phyloP scores from a whole-genome alignment of 305 asterid species.

The Caryopteris hybrid region DNA sequence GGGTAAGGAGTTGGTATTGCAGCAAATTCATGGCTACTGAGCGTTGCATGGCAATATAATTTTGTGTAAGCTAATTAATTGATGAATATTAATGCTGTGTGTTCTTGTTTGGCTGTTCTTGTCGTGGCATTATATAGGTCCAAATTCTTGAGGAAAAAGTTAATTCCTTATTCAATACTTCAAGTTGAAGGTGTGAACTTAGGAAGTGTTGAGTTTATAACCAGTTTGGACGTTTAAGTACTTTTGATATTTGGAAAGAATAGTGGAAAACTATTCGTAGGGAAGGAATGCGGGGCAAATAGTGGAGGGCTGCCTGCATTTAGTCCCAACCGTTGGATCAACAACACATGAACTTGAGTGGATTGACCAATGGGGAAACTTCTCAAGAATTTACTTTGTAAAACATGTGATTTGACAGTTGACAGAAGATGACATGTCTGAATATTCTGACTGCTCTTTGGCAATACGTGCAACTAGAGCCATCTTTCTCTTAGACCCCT shows the following conservation, averaged over 20 bases:
- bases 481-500: too few relatives aligned
- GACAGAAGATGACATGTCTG: too few relatives aligned
- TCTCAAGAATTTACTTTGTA: too few relatives aligned
- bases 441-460: too few relatives aligned
- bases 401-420: too few relatives aligned
- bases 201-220: background rate
- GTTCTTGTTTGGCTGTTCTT: background rate
- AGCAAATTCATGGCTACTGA: slow-evolving; percentile 23
- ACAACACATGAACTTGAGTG: too few relatives aligned
- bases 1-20: slow-evolving; percentile 9
- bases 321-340: too few relatives aligned
- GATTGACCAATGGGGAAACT: too few relatives aligned
- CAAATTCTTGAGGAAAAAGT: background rate
- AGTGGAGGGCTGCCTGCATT: too few relatives aligned
- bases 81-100: background rate
- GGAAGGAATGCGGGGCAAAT: too few relatives aligned
- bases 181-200: background rate
- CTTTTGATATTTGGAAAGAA: slow-evolving; percentile 7
- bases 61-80: background rate
- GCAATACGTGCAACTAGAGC: too few relatives aligned
- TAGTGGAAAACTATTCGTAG: background rate
- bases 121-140: background rate
- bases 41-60: slow-evolving; percentile 17
- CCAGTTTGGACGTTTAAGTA: slow-evolving; percentile 10
- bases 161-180: background rate